Conservation (phyloP, 805 yeast species). For the Cyberlindnera mycetangii region DNA sequence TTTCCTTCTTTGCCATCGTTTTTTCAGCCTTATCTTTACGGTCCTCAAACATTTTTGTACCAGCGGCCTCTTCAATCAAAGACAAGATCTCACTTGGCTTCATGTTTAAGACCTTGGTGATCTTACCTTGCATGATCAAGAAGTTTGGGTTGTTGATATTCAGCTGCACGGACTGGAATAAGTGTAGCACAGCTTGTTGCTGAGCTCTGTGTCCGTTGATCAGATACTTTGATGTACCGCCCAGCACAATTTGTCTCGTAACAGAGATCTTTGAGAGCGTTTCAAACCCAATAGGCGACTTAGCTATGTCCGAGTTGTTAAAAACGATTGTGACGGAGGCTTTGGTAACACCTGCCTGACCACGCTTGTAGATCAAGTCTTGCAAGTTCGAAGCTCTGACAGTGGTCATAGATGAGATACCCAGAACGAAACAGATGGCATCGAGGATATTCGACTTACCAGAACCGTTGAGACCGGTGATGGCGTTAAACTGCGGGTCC, state of each 20-base stretch:
- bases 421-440: conserved; percentile 97
- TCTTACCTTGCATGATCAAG: conserved; percentile 97
- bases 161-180: conserved; percentile 92
- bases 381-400: conserved; percentile 92
- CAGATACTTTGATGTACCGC: conserved; percentile 88
- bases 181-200: conserved; percentile 83
- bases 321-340: conserved; percentile 96
- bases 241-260: conserved; percentile 85
- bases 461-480: conserved; percentile 96
- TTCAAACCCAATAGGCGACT: conserved; percentile 87
- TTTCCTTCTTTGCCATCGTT: conserved; percentile 88
- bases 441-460: conserved; percentile 96
- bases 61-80: conserved; percentile 96
- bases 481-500: conserved; percentile 97
- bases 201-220: conserved; percentile 97
- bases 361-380: conserved; percentile 93
- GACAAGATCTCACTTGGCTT: conserved; percentile 87
- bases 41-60: conserved; percentile 93
- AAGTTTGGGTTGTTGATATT: conserved; percentile 97
- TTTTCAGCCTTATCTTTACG: conserved; percentile 88
- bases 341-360: conserved; percentile 97
- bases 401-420: conserved; percentile 90
- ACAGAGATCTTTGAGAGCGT: conserved; percentile 76
- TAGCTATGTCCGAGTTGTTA: conserved; percentile 73
- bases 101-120: conserved; percentile 96